These are phyloP conservation scores for Lactifluus piperatus DNA, from an alignment of 768 basidiomycete species.

Conservation along the genomic window DNA sequence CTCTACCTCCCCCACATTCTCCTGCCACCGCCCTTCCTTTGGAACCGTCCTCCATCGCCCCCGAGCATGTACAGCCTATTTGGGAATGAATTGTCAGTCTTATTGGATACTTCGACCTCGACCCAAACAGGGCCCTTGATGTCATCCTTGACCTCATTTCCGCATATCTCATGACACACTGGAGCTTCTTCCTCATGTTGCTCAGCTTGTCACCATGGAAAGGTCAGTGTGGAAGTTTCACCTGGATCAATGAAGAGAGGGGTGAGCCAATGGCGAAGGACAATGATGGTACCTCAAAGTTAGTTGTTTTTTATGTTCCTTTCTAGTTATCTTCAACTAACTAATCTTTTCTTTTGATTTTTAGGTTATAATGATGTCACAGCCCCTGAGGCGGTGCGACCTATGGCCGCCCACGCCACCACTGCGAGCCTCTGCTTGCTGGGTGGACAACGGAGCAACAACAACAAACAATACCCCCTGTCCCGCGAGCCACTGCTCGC, in stretches of 20 bases:
- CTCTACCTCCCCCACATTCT: constrained; percentile 68
- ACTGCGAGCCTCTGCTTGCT: too few relatives aligned
- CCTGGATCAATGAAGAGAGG: constrained; percentile 10
- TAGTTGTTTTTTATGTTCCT: too few relatives aligned
- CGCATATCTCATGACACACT: constrained; percentile 71
- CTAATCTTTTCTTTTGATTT: too few relatives aligned
- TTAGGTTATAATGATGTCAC: too few relatives aligned
- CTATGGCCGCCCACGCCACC: too few relatives aligned
- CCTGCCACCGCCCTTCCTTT: constrained; percentile 53
- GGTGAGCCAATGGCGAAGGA: constrained; percentile 1
- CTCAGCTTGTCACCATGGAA: constrained; percentile 83
- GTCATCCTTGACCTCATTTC: constrained; percentile 88
- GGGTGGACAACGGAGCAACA: too few relatives aligned
- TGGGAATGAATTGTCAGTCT: constrained; percentile 85
- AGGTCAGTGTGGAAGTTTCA: constrained; percentile 9
- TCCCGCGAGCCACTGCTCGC: too few relatives aligned
- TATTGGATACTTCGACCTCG: constrained; percentile 93
- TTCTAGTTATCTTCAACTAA: too few relatives aligned
- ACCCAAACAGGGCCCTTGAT: constrained; percentile 90
- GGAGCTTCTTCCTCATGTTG: constrained; percentile 81
- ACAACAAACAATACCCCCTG: too few relatives aligned
- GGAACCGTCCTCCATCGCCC: constrained; percentile 48
- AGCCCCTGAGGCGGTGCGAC: too few relatives aligned
- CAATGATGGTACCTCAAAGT: constrained; percentile 26
- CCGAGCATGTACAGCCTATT: constrained; percentile 57